These are phyloP conservation scores for Penicillium sp. DNA, from an alignment of 2,329 filamentous ascomycete genomes.

Conservation along the genomic window DNA sequence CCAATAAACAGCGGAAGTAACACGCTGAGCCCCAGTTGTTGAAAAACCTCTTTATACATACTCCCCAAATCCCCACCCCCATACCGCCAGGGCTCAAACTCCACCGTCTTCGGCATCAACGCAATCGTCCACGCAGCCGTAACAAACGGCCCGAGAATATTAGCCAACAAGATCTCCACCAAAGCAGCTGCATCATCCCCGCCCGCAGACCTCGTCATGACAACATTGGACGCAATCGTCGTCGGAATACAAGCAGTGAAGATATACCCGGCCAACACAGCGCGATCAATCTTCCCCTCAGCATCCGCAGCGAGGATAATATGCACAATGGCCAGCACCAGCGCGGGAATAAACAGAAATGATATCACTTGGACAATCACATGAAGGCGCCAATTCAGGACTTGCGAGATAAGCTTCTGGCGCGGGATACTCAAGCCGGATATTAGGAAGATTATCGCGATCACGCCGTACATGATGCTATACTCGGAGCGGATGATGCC, in stretches of 20 bases:
- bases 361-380: conserved; percentile 65
- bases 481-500: conserved; percentile 41
- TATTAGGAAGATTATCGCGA: conserved; percentile 68
- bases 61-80: conserved; percentile 54
- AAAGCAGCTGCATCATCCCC: conserved; percentile 65
- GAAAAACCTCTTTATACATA: conserved; percentile 66
- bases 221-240: conserved; percentile 70
- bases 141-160: conserved; percentile 66
- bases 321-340: conserved; percentile 58
- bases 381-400: conserved; percentile 66
- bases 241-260: conserved; percentile 68
- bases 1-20: conserved; percentile 63
- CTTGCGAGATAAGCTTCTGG: conserved; percentile 59
- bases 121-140: conserved; percentile 62
- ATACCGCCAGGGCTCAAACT: conserved; percentile 42
- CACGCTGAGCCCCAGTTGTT: conserved; percentile 66
- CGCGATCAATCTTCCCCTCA: conserved; percentile 56
- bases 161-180: conserved; percentile 68
- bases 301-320: conserved; percentile 48
- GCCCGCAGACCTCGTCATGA: conserved; percentile 68
- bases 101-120: conserved; percentile 46
- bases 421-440: conserved; percentile 68
- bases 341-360: conserved; percentile 63
- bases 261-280: conserved; percentile 66
- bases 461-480: conserved; percentile 63